Evolutionary conservation across 2,329 filamentous ascomycete genomes (phyloP).

Genomic region (Nothophoma quercina): DNA sequence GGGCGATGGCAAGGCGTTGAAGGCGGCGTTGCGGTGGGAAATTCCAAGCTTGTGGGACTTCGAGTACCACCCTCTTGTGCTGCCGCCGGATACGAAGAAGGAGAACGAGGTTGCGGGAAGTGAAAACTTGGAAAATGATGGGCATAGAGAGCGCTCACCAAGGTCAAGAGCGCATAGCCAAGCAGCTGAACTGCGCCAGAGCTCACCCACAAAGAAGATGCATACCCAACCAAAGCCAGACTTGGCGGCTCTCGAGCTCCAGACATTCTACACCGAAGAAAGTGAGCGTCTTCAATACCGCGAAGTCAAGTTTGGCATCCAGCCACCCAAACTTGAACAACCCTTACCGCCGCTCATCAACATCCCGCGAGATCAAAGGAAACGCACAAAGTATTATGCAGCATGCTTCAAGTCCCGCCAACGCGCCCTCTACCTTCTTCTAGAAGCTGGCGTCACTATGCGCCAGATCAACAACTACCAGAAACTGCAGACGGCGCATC

Average conservation of each 20-base stretch:
- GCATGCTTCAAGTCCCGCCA: conserved; percentile 45
- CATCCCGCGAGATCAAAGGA: conserved; percentile 31
- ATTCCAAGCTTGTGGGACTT: conserved; percentile 48
- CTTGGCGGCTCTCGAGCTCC: conserved; percentile 30
- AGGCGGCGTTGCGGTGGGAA: conserved; percentile 41
- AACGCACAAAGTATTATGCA: conserved; percentile 37
- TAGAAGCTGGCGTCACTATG: conserved; percentile 40
- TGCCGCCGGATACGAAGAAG: conserved; percentile 22
- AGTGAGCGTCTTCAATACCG: conserved; percentile 44
- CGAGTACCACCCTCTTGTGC: conserved; percentile 38
- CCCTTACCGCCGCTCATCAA: conserved; percentile 43
- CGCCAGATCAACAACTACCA: conserved; percentile 41
- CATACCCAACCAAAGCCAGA: conserved; percentile 33
- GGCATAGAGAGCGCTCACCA: background rate
- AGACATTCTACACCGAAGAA: conserved; percentile 24
- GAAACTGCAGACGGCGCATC: conserved; percentile 28
- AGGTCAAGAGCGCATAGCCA: background rate
- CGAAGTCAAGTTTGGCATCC: conserved; percentile 43
- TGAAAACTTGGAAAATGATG: background rate
- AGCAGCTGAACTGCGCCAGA: conserved; percentile 23
- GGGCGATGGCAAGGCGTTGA: conserved; percentile 42
- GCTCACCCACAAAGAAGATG: conserved; percentile 28
- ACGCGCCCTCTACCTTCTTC: conserved; percentile 38
- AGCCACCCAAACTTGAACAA: conserved; percentile 32
- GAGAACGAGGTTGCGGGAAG: background rate